Base-by-base conservation (phyloP, 148 eudicot genomes). In the Nyssa sinensis region DNA sequence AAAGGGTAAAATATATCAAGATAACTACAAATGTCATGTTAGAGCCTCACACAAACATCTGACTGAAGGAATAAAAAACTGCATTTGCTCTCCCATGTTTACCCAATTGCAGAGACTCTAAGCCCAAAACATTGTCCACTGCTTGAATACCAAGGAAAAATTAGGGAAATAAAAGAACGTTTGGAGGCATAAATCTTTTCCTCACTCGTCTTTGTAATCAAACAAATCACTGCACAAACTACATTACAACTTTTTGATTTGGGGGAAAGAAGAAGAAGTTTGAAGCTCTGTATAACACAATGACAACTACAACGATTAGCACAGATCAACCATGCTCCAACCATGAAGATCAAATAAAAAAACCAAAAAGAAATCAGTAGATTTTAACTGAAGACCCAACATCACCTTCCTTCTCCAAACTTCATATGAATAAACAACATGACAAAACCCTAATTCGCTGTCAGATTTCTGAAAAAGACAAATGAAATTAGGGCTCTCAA, bases 251-350 rank as follows among this genome's bases (percentile, higher is more conserved):
- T 12, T 44, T 11, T 44, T 11, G 19, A 14, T 13, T 44, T n/a
- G n/a, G n/a, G n/a, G n/a, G n/a, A n/a, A n/a, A n/a, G 16, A 44
- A 44, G 16, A 44, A 44, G 51, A 12, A 44, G 16, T 19, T 44
- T 13, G 16, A 12, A 12, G 17, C 51, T 44, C 51, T 44, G 17
- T 11, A 44, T 44, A 14, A 44, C 51, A 12, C 99, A 17, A 95
- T 88, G 0, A 97, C 96, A 0, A 44, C 17, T 44, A 3, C 19
- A 1, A 44, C 51, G 58, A 25, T 35, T 71, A 24, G 0, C 23
- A 39, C 4, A 28, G 16, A 44, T 59, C 64, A 35, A 24, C 64
- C 65, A 24, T 17, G 19, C 34, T 31, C 74, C 29, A 34, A 2
- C 31, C 29, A 35, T 24, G 24, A 23, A 59, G 49, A 71, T 16